Evolutionary conservation across 176 grass and related monocot genomes (phyloP).

Genomic region (Saccharum spontaneum): DNA sequence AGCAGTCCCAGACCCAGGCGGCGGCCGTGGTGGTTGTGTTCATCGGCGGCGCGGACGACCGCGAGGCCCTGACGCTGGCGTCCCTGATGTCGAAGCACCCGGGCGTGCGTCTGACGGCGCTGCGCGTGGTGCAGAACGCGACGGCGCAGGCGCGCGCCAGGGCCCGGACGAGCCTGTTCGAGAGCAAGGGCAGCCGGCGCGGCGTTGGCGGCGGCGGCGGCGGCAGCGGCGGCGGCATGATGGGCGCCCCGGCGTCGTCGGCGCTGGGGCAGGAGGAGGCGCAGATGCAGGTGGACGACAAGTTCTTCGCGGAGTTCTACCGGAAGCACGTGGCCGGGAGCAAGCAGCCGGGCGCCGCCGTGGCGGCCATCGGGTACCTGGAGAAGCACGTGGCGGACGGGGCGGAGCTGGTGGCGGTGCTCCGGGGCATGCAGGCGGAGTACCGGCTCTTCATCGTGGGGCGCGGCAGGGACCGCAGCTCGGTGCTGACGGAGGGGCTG

Average conservation of each 20-base stretch:
- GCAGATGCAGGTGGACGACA: constrained; percentile 69
- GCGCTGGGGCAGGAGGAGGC: constrained; percentile 42
- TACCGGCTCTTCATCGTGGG: constrained; percentile 70
- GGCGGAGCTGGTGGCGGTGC: constrained; percentile 56
- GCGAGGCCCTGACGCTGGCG: constrained; percentile 71
- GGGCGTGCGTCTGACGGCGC: constrained; percentile 51
- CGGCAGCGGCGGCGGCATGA: background rate
- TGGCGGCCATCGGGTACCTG: constrained; percentile 41
- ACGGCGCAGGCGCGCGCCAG: constrained; percentile 31
- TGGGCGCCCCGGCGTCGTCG: background rate
- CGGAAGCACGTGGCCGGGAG: constrained; percentile 45
- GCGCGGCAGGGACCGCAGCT: constrained; percentile 43
- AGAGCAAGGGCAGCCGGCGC: constrained; percentile 22
- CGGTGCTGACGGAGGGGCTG: constrained; percentile 63
- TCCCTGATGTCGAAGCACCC: constrained; percentile 44
- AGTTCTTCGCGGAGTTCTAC: constrained; percentile 79
- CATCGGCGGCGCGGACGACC: constrained; percentile 77
- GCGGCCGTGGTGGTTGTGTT: constrained; percentile 55
- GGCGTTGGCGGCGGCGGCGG: background rate
- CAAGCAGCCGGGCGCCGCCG: background rate
- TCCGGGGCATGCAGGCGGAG: constrained; percentile 51
- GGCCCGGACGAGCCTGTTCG: constrained; percentile 39
- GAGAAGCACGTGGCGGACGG: constrained; percentile 79
- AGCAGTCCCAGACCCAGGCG: background rate
- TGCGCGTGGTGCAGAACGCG: constrained; percentile 60